These are phyloP conservation scores for Seminavis robusta DNA, from an alignment of 108 stramenopile genomes.

Conservation along the genomic window DNA sequence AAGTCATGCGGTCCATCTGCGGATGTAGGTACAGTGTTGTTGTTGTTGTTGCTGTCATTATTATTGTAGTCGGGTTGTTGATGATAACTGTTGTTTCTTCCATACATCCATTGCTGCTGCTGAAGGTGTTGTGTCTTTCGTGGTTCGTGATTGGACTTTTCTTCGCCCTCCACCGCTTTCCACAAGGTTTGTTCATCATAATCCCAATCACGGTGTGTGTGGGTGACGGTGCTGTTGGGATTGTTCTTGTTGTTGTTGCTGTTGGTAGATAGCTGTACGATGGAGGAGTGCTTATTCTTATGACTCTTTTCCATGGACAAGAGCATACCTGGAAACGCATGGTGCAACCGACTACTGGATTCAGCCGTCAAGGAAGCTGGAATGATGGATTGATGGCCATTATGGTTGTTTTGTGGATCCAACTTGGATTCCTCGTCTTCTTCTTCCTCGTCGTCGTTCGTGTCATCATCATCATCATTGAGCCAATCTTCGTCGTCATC, in stretches of 20 bases:
- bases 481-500: conserved; percentile 10
- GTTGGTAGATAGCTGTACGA: too few species aligned
- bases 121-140: background rate
- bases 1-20: background rate
- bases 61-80: background rate
- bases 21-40: conserved; percentile 2
- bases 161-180: background rate
- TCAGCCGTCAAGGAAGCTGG: background rate
- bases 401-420: background rate
- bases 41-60: background rate
- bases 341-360: background rate
- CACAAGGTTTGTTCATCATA: conserved; percentile 31
- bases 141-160: conserved; percentile 9
- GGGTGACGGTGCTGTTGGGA: background rate
- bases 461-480: conserved; percentile 4
- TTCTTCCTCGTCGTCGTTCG: conserved; percentile 1
- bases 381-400: background rate
- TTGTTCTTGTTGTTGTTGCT: background rate
- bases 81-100: background rate
- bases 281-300: too few species aligned
- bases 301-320: background rate
- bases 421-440: background rate
- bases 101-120: background rate
- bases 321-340: background rate
- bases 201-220: conserved; percentile 18